phyloP scores from a whole-genome alignment of 495 filamentous ascomycete genomes.

The Pseudomonodictys pantanalensis region DNA sequence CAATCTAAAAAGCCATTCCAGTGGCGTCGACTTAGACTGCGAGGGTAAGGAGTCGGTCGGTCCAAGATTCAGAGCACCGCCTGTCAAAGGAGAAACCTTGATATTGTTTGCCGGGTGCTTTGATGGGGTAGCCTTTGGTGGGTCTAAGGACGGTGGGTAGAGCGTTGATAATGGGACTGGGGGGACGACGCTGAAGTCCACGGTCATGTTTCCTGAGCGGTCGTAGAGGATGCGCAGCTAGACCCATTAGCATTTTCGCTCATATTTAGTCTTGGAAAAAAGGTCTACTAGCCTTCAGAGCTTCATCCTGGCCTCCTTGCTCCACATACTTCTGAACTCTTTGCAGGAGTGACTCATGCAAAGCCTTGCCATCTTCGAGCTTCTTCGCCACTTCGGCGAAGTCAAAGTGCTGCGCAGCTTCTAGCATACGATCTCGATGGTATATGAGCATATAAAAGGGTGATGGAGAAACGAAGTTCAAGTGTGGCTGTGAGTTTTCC shows the following conservation, averaged over 20 bases:
- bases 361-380: conserved; percentile 47
- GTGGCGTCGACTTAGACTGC: background rate
- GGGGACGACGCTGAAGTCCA: conserved; percentile 50
- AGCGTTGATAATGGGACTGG: conserved; percentile 52
- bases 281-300: conserved; percentile 37
- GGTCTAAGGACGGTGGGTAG: conserved; percentile 52
- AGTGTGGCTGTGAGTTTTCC: conserved; percentile 45
- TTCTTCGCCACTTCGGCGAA: conserved; percentile 51
- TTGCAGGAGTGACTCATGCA: conserved; percentile 37
- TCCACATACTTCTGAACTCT: conserved; percentile 25
- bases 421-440: conserved; percentile 78
- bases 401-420: conserved; percentile 66
- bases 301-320: conserved; percentile 23
- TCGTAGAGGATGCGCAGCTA: conserved; percentile 36
- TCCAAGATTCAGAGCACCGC: conserved; percentile 32
- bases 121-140: conserved; percentile 41
- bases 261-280: background rate
- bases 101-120: conserved; percentile 18
- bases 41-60: conserved; percentile 20
- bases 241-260: background rate
- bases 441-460: conserved; percentile 80
- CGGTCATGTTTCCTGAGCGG: conserved; percentile 20
- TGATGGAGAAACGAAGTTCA: conserved; percentile 44
- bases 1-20: conserved; percentile 33
- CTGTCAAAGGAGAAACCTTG: conserved; percentile 30